Base-by-base conservation (phyloP, 768 basidiomycete species). In the Boletus reticulatus region DNA sequence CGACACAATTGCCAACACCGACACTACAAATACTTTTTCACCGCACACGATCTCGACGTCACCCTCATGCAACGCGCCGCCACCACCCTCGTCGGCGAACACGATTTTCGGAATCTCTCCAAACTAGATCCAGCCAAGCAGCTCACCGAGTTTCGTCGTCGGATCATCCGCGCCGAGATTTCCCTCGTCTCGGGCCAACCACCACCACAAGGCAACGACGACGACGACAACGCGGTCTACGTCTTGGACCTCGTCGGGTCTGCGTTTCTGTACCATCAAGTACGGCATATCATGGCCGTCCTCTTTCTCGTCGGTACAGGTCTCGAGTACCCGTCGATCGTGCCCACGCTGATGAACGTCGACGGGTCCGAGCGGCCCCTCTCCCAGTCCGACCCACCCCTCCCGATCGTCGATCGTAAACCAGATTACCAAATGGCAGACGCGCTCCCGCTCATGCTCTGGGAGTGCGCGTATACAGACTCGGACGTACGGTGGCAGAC, bases 21-120 rank as follows among this genome's bases (percentile, higher is more conserved):
- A 37, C 96, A 99, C 69, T 98, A 99, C 84, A 98, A 96, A 67
- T 99, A 98, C 74, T 96, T 98, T 72, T 98, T 99, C 78, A 81
- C 84, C 34, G 72, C 84, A 0, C 73, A 77, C 32, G 73, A 73
- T 31, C 84, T 98, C 51, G 83, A 95, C 71, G 68, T 95, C 29
- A 65, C 74, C 2, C 78, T 76, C 44, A 98, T 98, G 94, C 81
- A 80, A 57, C 77, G 81, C 34, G 95, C 84, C 1, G 92, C 92
- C 0, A 59, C 74, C 3, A 75, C 80, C 7, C 78, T 99, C 46
- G 71, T 93, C 29, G 96, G 96, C 36, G 84, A 89, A 58, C 94
- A 98, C 75, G 96, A 98, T 73, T 98, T 97, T 66, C 84, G 95
- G 16, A 98, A 98, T 66, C 78, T 98, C 34, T 97, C 92, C 78